A percentile compares a stretch with the other conserved stretches of the same genome.
These are phyloP conservation scores for Candida ovalis DNA, from an alignment of 805 yeast genomes.

Conservation along the genomic window DNA sequence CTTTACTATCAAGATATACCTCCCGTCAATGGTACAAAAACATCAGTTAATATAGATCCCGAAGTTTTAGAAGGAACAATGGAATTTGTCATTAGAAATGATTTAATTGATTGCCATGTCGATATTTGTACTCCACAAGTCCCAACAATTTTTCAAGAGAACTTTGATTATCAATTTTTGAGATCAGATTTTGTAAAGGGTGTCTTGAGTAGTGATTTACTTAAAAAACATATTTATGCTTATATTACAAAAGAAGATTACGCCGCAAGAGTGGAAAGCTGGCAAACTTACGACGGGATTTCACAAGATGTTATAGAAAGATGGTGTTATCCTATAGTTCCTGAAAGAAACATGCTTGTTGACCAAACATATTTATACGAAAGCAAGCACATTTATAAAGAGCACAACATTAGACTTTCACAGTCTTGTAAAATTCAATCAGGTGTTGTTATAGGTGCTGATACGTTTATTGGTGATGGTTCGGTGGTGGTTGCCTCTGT, in stretches of 20 bases:
- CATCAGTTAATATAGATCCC: constrained; percentile 67
- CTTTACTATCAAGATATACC: constrained; percentile 81
- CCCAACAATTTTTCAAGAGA: constrained; percentile 93
- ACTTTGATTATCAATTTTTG: constrained; percentile 87
- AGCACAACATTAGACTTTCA: constrained; percentile 81
- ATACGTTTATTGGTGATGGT: constrained; percentile 73
- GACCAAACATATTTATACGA: constrained; percentile 77
- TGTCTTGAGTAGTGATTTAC: constrained; percentile 81
- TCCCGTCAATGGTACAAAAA: constrained; percentile 41
- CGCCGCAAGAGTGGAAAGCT: constrained; percentile 93
- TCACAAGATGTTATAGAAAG: constrained; percentile 86
- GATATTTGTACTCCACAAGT: constrained; percentile 94
- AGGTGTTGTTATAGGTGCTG: constrained; percentile 78
- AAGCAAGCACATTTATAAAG: constrained; percentile 84
- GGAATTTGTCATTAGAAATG: constrained; percentile 81
- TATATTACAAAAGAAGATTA: constrained; percentile 76
- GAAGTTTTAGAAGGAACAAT: constrained; percentile 76
- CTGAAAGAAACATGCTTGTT: constrained; percentile 74
- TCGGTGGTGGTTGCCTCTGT: constrained; percentile 64
- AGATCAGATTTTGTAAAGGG: constrained; percentile 89
- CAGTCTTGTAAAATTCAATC: constrained; percentile 86
- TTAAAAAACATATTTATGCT: constrained; percentile 88
- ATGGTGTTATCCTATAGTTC: constrained; percentile 89
- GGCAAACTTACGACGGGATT: constrained; percentile 89
- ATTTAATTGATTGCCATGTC: constrained; percentile 92